Conservation (phyloP, 805 yeast species). For the Candida maesae region DNA sequence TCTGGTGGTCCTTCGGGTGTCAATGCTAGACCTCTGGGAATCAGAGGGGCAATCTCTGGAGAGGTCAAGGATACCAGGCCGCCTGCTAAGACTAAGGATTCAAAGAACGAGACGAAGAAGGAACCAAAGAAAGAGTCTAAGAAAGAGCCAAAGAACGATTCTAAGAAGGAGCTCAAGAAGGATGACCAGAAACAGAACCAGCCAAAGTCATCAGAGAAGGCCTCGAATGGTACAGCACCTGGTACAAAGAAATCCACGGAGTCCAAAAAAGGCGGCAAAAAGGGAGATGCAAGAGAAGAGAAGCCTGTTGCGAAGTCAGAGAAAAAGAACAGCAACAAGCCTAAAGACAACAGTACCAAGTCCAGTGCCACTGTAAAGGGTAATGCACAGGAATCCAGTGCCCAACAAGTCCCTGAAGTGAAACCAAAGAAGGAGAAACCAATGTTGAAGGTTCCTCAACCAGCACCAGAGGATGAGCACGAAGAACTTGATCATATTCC, state of each 20-base stretch:
- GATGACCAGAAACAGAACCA: slow-evolving; percentile 1
- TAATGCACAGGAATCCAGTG: neutral
- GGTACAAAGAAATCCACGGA: too few relatives aligned
- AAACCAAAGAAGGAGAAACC: slow-evolving; percentile 8
- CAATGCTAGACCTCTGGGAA: neutral
- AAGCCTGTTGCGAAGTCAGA: neutral
- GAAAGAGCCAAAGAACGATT: neutral
- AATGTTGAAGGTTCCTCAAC: slow-evolving; percentile 13
- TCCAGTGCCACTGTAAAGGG: too few relatives aligned
- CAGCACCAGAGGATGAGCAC: slow-evolving; percentile 16
- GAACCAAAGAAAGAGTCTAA: slow-evolving; percentile 1
- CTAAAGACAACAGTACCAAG: neutral
- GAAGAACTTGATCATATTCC: slow-evolving; percentile 27
- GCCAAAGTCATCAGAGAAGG: neutral
- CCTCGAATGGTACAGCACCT: too few relatives aligned
- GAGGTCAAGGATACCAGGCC: neutral
- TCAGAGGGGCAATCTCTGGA: neutral
- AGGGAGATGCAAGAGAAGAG: neutral
- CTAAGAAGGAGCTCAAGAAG: neutral
- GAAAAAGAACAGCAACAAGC: neutral
- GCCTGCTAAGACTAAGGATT: neutral
- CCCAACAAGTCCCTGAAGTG: neutral
- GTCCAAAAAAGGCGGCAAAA: neutral
- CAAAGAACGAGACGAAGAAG: neutral
- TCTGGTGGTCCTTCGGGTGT: neutral